Evolutionary conservation across 495 filamentous ascomycete species (phyloP).

Genomic region (Lepidopterella palustris): DNA sequence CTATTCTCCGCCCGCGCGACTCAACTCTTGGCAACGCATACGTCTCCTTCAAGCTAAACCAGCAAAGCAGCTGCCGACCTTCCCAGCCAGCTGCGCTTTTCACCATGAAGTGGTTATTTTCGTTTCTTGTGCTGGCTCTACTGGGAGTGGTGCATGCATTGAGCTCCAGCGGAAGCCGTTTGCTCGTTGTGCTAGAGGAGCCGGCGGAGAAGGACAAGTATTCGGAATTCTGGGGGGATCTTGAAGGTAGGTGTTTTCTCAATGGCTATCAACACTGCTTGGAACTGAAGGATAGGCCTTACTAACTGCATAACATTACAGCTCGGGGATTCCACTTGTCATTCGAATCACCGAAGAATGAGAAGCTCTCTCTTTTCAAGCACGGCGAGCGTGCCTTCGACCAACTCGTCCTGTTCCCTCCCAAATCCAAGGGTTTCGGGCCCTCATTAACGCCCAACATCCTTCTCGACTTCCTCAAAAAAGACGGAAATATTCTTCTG

Average conservation of each 20-base stretch:
- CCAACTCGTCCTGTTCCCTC: conserved; percentile 80
- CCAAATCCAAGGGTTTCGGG: conserved; percentile 84
- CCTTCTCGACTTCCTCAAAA: conserved; percentile 86
- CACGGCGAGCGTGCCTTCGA: conserved; percentile 85
- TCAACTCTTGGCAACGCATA: conserved; percentile 19
- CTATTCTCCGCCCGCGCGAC: background rate
- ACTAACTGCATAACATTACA: conserved; percentile 34
- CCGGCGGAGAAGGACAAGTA: conserved; percentile 68
- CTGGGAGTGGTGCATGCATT: conserved; percentile 62
- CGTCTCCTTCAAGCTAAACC: conserved; percentile 17
- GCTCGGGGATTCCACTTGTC: conserved; percentile 73
- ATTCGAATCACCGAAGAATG: conserved; percentile 81
- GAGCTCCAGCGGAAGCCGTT: conserved; percentile 71
- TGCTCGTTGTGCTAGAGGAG: conserved; percentile 86
- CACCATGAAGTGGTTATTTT: conserved; percentile 71
- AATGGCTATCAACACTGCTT: background rate
- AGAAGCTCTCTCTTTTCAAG: conserved; percentile 73
- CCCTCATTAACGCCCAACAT: conserved; percentile 78
- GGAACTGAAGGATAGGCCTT: background rate
- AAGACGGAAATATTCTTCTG: conserved; percentile 84
- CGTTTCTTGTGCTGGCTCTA: conserved; percentile 58
- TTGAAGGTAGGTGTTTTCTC: conserved; percentile 55
- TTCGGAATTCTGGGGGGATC: conserved; percentile 72
- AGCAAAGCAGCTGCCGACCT: background rate
- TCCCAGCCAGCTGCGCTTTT: conserved; percentile 3